Base-by-base conservation (phyloP, 1,139 yeast species). In the Yamadazyma spencermartinsiae region DNA sequence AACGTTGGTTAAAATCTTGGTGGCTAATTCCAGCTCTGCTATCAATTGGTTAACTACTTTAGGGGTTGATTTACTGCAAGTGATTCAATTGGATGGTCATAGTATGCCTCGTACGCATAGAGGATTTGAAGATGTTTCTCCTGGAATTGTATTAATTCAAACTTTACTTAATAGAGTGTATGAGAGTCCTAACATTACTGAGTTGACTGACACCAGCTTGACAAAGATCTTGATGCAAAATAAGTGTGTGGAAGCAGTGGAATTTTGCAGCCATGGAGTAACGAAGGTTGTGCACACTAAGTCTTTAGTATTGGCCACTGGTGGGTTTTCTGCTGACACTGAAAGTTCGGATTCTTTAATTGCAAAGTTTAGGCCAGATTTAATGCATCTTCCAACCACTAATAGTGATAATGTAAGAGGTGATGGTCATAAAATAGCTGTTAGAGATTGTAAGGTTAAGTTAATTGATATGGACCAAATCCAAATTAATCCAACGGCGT, bases 401-500 rank as follows among this genome's bases (percentile, higher is more conserved):
- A 67, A 67, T 47, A 67, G 67, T 11, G 49, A 41, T 8, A 58
- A 56, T 37, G 64, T 71, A 2, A 58, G 65, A 1, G 73, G 73
- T 0, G 73, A 67, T 44, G 72, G 72, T 2, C 67, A 58, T 17
- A 65, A 61, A 39, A 56, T 67, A 13, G 68, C 68, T 4, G 52
- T 45, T 10, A 41, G 63, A 27, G 69, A 63, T 37, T 58, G 57
- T 31, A 47, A 50, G 33, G 72, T 68, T 4, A 51, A 58, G 14
- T 54, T 65, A 36, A 51, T 64, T 18, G 63, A 65, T 40, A 66
- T 67, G 72, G 63, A 60, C 37, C 55, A 65, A 40, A 51, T 67
- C 13, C 73, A 67, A 49, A 55, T 66, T 4, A 72, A 66, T 41
- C 73, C 73, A 3, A 67, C 72, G 3, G 73, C 72, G 0, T 67